Conservation (phyloP, 208 protist genomes). For the Leishmania aethiopica region DNA sequence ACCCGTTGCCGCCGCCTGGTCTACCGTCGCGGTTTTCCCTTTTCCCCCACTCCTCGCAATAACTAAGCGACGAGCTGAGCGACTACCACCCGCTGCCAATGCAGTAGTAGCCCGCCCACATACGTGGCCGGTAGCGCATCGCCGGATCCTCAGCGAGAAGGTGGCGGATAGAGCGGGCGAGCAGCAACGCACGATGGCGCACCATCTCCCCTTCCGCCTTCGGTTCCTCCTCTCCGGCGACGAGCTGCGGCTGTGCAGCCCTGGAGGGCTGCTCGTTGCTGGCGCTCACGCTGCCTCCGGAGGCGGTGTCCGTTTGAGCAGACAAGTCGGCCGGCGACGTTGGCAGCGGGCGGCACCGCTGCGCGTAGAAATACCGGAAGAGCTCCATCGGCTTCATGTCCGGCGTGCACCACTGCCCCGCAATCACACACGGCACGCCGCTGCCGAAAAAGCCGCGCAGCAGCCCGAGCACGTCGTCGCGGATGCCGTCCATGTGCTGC, state of each 20-base stretch:
- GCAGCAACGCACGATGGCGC: constrained; percentile 47
- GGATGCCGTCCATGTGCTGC: constrained; percentile 32
- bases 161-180: constrained; percentile 68
- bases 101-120: constrained; percentile 87
- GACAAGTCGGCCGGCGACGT: constrained; percentile 10
- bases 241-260: neutral
- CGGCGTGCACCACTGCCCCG: constrained; percentile 89
- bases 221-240: neutral
- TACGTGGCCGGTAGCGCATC: constrained; percentile 74
- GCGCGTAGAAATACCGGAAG: constrained; percentile 76
- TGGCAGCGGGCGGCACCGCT: constrained; percentile 34
- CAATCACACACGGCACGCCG: constrained; percentile 81
- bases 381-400: constrained; percentile 85
- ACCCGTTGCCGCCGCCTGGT: neutral
- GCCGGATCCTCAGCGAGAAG: constrained; percentile 60
- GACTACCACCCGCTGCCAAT: constrained; percentile 62
- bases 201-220: constrained; percentile 20
- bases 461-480: constrained; percentile 73
- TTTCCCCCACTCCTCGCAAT: neutral
- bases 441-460: constrained; percentile 71
- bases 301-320: neutral
- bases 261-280: neutral
- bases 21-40: neutral
- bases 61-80: neutral
- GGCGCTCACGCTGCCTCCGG: neutral